phyloP scores from a whole-genome alignment of 2,329 filamentous ascomycete species.

The Apiospora rasikravindrae region DNA sequence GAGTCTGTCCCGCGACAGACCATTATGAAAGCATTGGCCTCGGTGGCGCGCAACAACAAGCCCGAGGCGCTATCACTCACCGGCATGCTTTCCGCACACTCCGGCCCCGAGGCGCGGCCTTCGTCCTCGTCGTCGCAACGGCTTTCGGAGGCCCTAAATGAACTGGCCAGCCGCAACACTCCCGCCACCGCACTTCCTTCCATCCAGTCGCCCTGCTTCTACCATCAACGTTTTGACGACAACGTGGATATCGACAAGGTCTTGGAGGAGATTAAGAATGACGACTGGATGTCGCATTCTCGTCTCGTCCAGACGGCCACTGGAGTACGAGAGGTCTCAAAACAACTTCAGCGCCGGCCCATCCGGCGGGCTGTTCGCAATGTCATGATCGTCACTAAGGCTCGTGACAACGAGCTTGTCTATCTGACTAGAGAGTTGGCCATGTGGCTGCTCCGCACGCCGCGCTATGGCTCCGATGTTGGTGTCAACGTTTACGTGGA shows the following conservation, averaged over 20 bases:
- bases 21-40: conserved; percentile 81
- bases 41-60: conserved; percentile 64
- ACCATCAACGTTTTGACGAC: conserved; percentile 95
- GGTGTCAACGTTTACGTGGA: conserved; percentile 99
- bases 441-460: conserved; percentile 85
- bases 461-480: conserved; percentile 86
- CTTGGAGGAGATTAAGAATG: conserved; percentile 88
- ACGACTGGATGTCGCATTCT: conserved; percentile 91
- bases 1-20: conserved; percentile 79
- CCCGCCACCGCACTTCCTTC: conserved; percentile 64
- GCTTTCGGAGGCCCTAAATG: conserved; percentile 65
- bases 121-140: conserved; percentile 61
- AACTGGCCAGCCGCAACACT: conserved; percentile 53
- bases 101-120: conserved; percentile 39
- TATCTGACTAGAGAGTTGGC: conserved; percentile 86
- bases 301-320: conserved; percentile 94
- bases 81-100: conserved; percentile 59
- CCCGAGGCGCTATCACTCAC: conserved; percentile 67
- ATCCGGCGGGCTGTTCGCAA: conserved; percentile 91
- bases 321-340: conserved; percentile 91
- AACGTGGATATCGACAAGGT: conserved; percentile 95
- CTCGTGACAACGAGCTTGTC: conserved; percentile 91
- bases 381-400: conserved; percentile 99
- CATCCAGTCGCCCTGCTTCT: conserved; percentile 93
- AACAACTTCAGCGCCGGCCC: conserved; percentile 89